Percentiles rank a stretch among this genome's conserved stretches.
Evolutionary conservation across 805 yeast species (phyloP).

Genomic region (Candida piceae): DNA sequence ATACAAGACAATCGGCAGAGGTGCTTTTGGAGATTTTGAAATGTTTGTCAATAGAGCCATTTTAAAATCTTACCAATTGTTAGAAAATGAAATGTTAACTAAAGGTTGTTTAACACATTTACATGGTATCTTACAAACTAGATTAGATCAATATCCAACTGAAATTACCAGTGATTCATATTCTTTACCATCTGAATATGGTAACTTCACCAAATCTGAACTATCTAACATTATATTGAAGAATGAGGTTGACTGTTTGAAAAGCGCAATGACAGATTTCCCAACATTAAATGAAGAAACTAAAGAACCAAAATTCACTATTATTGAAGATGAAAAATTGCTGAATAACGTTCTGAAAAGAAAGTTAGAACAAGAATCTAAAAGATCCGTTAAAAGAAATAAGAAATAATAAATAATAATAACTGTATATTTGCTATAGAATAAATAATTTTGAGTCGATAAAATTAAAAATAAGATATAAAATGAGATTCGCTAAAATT

Average conservation of each 20-base stretch:
- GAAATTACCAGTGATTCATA: conserved; percentile 9
- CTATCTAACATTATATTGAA: conserved; percentile 54
- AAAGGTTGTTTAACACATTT: conserved; percentile 26
- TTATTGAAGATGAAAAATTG: conserved; percentile 56
- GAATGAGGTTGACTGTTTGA: conserved; percentile 52
- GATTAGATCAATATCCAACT: conserved; percentile 46
- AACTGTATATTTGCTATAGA: neutral
- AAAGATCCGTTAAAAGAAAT: conserved; percentile 19
- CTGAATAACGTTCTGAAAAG: conserved; percentile 56
- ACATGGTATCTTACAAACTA: conserved; percentile 27
- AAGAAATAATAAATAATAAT: conserved; percentile 17
- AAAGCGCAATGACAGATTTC: conserved; percentile 27
- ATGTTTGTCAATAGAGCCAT: conserved; percentile 43
- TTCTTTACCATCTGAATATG: conserved; percentile 14
- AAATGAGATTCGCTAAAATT: no score
- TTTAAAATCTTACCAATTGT: conserved; percentile 56
- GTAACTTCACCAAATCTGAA: conserved; percentile 21
- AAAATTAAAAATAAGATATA: no score
- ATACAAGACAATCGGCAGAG: conserved; percentile 15
- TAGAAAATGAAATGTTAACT: conserved; percentile 49
- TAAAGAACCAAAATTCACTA: conserved; percentile 28
- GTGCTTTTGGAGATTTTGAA: conserved; percentile 23
- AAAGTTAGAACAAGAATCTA: conserved; percentile 28
- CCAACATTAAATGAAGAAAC: conserved; percentile 15
- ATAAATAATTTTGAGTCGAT: no score